A percentile compares a stretch with the other conserved stretches of the same genome.
Conservation (phyloP, 1,284 basidiomycete species). For the Chiua sp. region DNA sequence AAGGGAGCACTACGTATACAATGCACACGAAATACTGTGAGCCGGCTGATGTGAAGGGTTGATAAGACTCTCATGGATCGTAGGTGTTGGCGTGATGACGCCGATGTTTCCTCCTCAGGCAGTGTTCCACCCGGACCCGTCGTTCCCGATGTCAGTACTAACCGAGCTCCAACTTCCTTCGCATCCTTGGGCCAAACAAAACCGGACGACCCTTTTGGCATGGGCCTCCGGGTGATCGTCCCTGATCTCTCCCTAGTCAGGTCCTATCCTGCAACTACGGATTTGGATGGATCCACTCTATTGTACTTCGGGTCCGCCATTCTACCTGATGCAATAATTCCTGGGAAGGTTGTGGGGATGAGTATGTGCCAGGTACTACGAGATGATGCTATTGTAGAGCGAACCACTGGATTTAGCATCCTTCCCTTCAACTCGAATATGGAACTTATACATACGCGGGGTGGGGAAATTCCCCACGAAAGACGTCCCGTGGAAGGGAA, state of each 20-base stretch:
- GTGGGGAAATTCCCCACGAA: not conserved
- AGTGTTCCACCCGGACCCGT: not conserved
- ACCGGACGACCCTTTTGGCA: not conserved
- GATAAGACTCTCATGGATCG: not conserved
- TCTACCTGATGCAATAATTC: not conserved
- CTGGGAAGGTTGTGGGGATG: not conserved
- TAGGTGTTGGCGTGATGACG: conserved; percentile 6
- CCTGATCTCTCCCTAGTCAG: not conserved
- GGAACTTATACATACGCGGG: conserved; percentile 5
- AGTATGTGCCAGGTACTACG: not conserved
- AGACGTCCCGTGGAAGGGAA: conserved; percentile 12
- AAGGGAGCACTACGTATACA: conserved; percentile 2
- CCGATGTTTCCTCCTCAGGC: not conserved
- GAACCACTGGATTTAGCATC: conserved; percentile 1
- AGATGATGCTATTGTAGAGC: not conserved
- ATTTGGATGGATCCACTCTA: conserved; percentile 3
- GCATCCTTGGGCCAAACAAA: not conserved
- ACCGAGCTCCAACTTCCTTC: not conserved
- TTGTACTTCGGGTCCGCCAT: conserved; percentile 11
- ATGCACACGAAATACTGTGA: conserved; percentile 11
- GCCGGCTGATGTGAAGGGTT: not conserved
- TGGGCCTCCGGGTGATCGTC: not conserved
- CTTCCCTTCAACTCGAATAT: not conserved
- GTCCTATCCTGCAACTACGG: not conserved
- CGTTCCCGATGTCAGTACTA: not conserved